phyloP scores from a whole-genome alignment of 2,329 filamentous ascomycete genomes.

The Cercospora nicotianae region DNA sequence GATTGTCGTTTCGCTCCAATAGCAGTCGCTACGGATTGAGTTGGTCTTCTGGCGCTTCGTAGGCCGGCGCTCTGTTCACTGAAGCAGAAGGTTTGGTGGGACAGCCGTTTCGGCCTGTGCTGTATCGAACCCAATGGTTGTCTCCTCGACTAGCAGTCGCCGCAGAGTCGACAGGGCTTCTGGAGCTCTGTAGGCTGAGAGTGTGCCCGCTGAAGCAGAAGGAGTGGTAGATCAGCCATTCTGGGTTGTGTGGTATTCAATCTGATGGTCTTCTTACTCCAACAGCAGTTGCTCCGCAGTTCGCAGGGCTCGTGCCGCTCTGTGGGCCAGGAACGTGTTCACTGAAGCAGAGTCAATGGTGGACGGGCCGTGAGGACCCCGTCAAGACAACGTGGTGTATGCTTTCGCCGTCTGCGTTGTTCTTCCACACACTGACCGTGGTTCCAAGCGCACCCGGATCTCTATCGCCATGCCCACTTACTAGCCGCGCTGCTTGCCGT shows the following conservation, averaged over 20 bases:
- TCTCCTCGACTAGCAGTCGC: not conserved
- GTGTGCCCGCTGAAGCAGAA: not conserved
- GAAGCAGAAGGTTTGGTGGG: not conserved
- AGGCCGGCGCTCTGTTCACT: not conserved
- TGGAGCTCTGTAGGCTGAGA: not conserved
- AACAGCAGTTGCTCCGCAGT: not conserved
- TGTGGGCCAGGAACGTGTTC: not conserved
- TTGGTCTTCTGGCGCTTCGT: not conserved
- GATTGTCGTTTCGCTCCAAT: not conserved
- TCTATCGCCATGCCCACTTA: not conserved
- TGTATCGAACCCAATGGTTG: not conserved
- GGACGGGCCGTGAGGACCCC: no score
- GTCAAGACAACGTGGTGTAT: not conserved
- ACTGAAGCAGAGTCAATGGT: not conserved
- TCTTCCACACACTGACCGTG: not conserved
- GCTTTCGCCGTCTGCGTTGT: not conserved
- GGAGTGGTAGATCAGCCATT: not conserved
- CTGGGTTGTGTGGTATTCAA: not conserved
- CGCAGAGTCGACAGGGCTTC: not conserved
- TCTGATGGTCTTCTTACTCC: not conserved
- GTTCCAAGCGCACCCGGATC: not conserved
- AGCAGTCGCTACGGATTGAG: not conserved
- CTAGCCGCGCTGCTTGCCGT: not conserved
- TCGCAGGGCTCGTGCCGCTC: not conserved
- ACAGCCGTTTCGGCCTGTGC: not conserved